Evolutionary conservation across 2,329 filamentous ascomycete species (phyloP).

Genomic region (Thielaviopsis musarum): DNA sequence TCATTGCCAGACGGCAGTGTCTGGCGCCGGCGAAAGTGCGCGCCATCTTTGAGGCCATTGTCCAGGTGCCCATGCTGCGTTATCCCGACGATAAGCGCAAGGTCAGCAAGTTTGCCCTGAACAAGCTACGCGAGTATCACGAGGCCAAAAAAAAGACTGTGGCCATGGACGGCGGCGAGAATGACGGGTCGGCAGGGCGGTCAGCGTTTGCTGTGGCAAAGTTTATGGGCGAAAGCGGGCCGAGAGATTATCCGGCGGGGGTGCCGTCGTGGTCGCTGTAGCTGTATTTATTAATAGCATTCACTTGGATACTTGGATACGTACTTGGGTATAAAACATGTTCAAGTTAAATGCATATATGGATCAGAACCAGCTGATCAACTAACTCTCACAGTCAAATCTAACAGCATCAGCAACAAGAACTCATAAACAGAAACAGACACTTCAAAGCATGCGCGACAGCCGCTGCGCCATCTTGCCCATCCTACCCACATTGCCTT

Average conservation of each 20-base stretch:
- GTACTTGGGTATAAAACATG: not conserved
- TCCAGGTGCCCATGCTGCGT: conserved; percentile 30
- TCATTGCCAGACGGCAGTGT: conserved; percentile 28
- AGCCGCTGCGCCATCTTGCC: not conserved
- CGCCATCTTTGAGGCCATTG: conserved; percentile 30
- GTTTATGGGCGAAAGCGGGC: conserved; percentile 9
- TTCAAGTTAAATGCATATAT: not conserved
- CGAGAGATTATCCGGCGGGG: conserved; percentile 9
- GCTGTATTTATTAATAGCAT: not conserved
- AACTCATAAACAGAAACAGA: no score
- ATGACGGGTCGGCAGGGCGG: not conserved
- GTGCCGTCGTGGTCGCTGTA: conserved; percentile 1
- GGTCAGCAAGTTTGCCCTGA: conserved; percentile 24
- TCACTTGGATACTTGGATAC: not conserved
- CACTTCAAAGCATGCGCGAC: not conserved
- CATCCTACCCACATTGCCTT: not conserved
- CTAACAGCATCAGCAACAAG: no score
- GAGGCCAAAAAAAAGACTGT: conserved; percentile 23
- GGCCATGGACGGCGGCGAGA: not conserved
- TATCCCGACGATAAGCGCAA: conserved; percentile 25
- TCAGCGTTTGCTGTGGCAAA: conserved; percentile 3
- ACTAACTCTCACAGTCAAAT: no score
- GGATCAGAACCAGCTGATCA: not conserved
- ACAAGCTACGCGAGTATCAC: conserved; percentile 26
- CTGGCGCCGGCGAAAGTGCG: conserved; percentile 26